Conservation (phyloP, 257 asterid species). For the Marsdenia floribunda region DNA sequence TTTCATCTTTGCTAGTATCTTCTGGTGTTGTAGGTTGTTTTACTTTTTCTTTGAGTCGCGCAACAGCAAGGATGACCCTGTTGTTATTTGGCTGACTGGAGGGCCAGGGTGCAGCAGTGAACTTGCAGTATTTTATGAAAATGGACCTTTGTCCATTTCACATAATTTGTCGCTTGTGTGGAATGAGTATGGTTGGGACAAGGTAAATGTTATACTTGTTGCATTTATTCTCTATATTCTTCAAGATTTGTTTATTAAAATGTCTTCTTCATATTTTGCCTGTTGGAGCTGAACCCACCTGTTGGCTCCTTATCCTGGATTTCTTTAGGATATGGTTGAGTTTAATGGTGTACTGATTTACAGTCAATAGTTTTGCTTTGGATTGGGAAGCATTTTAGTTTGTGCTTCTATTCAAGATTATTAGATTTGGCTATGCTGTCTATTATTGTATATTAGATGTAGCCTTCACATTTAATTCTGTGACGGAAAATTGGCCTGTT, state of each 20-base stretch:
- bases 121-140: slow-evolving; percentile 88
- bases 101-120: slow-evolving; percentile 99
- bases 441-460: neutral
- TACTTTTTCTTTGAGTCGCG: slow-evolving; percentile 93
- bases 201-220: slow-evolving; percentile 17
- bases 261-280: neutral
- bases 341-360: neutral
- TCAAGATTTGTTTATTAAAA: neutral
- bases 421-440: neutral
- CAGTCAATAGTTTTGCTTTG: neutral
- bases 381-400: neutral
- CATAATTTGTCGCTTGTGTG: slow-evolving; percentile 59
- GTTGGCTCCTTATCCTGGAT: neutral
- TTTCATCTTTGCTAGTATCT: neutral
- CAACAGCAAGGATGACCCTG: slow-evolving; percentile 63
- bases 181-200: slow-evolving; percentile 73
- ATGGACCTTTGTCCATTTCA: slow-evolving; percentile 76
- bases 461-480: neutral
- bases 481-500: no score
- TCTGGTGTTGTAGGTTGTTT: slow-evolving; percentile 51
- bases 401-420: neutral
- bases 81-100: slow-evolving; percentile 93
- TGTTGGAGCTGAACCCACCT: neutral
- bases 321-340: neutral
- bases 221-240: neutral